A percentile compares a stretch with the other conserved stretches of the same genome.
Conservation (phyloP, 106 monocot genomes). For the Allium sativum region DNA sequence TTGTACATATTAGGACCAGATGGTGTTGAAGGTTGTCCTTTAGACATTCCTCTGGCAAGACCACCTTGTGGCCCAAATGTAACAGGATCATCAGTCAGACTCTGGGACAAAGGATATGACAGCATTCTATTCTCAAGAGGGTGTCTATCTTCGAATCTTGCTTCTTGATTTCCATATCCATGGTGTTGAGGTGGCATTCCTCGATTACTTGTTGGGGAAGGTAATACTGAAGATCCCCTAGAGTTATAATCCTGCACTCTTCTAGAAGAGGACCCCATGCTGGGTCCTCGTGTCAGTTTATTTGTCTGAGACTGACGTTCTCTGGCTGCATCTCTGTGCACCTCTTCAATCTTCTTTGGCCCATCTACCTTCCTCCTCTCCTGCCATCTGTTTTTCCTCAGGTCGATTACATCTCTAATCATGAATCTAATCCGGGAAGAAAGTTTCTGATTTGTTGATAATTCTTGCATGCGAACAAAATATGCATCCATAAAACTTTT, state of each 20-base stretch:
- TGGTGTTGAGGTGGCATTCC: slow-evolving; percentile 25
- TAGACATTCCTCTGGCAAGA: slow-evolving; percentile 84
- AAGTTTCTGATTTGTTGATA: slow-evolving; percentile 58
- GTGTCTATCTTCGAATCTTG: slow-evolving; percentile 50
- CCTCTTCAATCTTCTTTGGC: slow-evolving; percentile 96
- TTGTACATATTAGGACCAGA: slow-evolving; percentile 42
- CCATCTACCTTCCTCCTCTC: slow-evolving; percentile 85
- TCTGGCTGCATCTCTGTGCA: slow-evolving; percentile 89
- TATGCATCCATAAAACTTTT: slow-evolving; percentile 77
- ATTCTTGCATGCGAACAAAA: slow-evolving; percentile 45
- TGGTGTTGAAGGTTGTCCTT: slow-evolving; percentile 39
- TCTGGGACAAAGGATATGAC: slow-evolving; percentile 58
- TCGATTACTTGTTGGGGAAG: slow-evolving; percentile 47
- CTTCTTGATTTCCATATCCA: slow-evolving; percentile 42
- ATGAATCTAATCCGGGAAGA: slow-evolving; percentile 82
- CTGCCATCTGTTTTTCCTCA: slow-evolving; percentile 84
- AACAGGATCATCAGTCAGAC: slow-evolving; percentile 37
- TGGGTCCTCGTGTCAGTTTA: slow-evolving; percentile 50
- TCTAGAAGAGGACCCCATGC: slow-evolving; percentile 27
- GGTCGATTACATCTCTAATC: slow-evolving; percentile 81
- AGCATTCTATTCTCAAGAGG: slow-evolving; percentile 41
- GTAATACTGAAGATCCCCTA: slow-evolving; percentile 29
- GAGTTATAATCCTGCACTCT: slow-evolving; percentile 53
- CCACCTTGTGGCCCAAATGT: slow-evolving; percentile 94
- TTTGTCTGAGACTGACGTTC: slow-evolving; percentile 78